A percentile compares a stretch with the other conserved stretches of the same genome.
phyloP scores from a whole-genome alignment of 2,329 filamentous ascomycete genomes.

The Teratosphaeria zuluensis region DNA sequence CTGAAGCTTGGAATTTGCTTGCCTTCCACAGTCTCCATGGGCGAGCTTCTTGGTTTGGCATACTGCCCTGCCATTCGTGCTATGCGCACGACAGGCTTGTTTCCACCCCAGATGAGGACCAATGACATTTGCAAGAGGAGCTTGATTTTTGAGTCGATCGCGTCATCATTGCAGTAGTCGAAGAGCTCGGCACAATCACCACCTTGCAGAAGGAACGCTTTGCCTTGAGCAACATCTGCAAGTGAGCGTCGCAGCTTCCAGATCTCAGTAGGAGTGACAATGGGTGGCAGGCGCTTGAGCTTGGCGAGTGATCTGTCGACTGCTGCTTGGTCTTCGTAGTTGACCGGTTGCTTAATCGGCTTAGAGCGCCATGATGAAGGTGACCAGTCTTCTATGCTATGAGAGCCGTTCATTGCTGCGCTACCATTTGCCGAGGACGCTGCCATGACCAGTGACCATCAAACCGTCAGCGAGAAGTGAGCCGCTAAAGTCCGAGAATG shows the following conservation, averaged over 20 bases:
- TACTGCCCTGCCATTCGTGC: constrained; percentile 96
- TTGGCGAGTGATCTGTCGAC: constrained; percentile 53
- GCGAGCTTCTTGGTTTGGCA: constrained; percentile 85
- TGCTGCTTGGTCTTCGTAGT: constrained; percentile 54
- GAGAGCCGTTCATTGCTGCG: neutral
- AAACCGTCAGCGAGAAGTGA: neutral
- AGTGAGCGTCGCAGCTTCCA: constrained; percentile 67
- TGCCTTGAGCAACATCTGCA: constrained; percentile 77
- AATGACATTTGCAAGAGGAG: constrained; percentile 93
- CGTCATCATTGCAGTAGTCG: constrained; percentile 81
- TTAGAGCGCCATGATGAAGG: constrained; percentile 65
- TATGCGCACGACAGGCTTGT: constrained; percentile 80
- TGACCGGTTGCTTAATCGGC: constrained; percentile 67
- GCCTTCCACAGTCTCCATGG: constrained; percentile 72
- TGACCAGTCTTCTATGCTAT: constrained; percentile 36
- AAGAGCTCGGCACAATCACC: constrained; percentile 97
- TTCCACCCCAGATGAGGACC: constrained; percentile 80
- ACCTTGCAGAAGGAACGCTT: constrained; percentile 88
- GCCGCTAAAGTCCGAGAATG: neutral
- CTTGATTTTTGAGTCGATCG: constrained; percentile 95
- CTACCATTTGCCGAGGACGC: neutral
- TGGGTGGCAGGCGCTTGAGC: constrained; percentile 60
- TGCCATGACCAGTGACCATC: neutral
- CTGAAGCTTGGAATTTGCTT: constrained; percentile 80
- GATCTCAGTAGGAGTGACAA: constrained; percentile 75